These are phyloP conservation scores for Tothia fuscella DNA, from an alignment of 2,329 filamentous ascomycete genomes.

Conservation along the genomic window DNA sequence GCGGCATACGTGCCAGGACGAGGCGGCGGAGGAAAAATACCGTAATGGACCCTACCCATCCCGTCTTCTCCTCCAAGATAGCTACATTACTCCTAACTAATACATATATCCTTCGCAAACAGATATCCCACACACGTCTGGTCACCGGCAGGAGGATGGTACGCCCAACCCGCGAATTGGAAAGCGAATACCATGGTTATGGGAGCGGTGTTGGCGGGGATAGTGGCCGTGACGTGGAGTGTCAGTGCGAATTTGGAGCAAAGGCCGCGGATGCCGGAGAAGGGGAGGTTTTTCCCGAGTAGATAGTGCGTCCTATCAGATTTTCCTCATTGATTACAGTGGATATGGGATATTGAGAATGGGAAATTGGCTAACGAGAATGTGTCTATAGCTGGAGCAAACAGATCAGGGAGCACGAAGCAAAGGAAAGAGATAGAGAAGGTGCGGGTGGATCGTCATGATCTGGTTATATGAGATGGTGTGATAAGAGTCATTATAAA, in stretches of 20 bases:
- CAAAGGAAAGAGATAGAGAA: constrained; percentile 15
- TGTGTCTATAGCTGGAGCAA: constrained; percentile 49
- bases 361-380: constrained; percentile 18
- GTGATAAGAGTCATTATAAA: neutral
- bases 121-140: constrained; percentile 99
- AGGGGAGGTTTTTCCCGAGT: constrained; percentile 69
- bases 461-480: neutral
- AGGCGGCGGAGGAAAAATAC: constrained; percentile 69
- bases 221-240: constrained; percentile 57
- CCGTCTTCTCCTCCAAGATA: neutral
- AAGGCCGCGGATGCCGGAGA: constrained; percentile 64
- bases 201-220: constrained; percentile 53
- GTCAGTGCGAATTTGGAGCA: constrained; percentile 63
- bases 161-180: constrained; percentile 90
- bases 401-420: constrained; percentile 58
- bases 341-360: no score
- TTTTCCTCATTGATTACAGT: neutral
- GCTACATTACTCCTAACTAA: neutral
- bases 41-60: no score
- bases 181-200: constrained; percentile 77
- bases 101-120: constrained; percentile 20
- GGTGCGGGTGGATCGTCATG: neutral
- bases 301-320: constrained; percentile 53
- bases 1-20: no score
- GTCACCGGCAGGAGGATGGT: constrained; percentile 98